Evolutionary conservation across 2,329 filamentous ascomycete genomes (phyloP).

Genomic region (Onygena corvina): DNA sequence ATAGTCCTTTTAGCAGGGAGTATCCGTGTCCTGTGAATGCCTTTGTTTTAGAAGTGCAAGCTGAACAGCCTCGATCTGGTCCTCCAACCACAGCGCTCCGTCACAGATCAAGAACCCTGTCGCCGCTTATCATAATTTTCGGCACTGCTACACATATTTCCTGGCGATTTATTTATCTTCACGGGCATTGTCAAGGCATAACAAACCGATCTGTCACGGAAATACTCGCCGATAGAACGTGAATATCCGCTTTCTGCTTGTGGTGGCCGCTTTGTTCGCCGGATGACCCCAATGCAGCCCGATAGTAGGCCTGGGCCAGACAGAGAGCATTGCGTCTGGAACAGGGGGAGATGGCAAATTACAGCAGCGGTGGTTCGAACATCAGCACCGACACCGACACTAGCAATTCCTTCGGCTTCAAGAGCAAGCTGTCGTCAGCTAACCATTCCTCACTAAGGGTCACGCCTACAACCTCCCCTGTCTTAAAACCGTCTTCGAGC

Average conservation of each 20-base stretch:
- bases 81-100: constrained; percentile 1
- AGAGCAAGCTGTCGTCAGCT: constrained; percentile 26
- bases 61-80: neutral
- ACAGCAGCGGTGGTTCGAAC: constrained; percentile 17
- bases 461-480: constrained; percentile 68
- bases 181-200: neutral
- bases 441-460: constrained; percentile 43
- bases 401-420: constrained; percentile 21
- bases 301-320: constrained; percentile 21
- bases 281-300: constrained; percentile 20
- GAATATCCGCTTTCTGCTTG: neutral
- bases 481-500: constrained; percentile 45
- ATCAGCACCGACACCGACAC: constrained; percentile 22
- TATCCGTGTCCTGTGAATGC: constrained; percentile 2
- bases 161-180: neutral
- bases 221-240: neutral
- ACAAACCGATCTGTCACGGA: neutral
- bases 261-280: neutral
- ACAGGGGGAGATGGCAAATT: constrained; percentile 29
- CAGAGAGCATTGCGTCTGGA: constrained; percentile 16
- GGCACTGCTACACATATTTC: neutral
- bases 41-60: neutral
- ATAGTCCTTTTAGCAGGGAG: constrained; percentile 1
- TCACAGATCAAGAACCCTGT: constrained; percentile 3
- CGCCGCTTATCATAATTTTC: constrained; percentile 5